A percentile compares a stretch with the other conserved stretches of the same genome.
phyloP scores from a whole-genome alignment of 257 asterid species.

The Osmanthus fragrans region DNA sequence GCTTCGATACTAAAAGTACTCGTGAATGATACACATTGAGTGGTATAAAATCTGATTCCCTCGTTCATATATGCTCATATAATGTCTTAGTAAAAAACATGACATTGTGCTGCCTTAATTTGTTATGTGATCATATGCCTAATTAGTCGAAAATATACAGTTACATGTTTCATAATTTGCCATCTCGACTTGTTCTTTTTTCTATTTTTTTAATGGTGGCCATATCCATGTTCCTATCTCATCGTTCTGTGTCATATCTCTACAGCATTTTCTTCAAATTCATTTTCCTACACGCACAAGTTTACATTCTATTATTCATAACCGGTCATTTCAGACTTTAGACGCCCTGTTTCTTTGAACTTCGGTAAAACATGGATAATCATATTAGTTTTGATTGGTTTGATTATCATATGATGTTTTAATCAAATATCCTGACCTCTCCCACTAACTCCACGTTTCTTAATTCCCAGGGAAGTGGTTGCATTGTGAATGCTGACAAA shows the following conservation, averaged over 20 bases:
- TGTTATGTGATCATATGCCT: neutral
- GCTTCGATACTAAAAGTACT: slow-evolving; percentile 89
- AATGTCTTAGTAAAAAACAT: neutral
- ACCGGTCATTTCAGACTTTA: neutral
- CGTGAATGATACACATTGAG: slow-evolving; percentile 51
- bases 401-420: neutral
- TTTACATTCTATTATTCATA: neutral
- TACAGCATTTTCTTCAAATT: neutral
- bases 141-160: neutral
- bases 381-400: neutral
- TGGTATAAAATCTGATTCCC: slow-evolving; percentile 15
- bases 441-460: neutral
- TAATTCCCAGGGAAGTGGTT: neutral
- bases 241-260: neutral
- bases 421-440: neutral
- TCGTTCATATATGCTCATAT: neutral
- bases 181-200: slow-evolving; percentile 24
- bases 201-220: neutral
- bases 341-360: too few relatives aligned
- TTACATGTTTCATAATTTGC: slow-evolving; percentile 13
- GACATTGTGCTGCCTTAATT: neutral
- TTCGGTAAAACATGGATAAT: neutral
- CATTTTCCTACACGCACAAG: neutral
- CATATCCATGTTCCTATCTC: neutral
- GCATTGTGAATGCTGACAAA: neutral